Base-by-base conservation (phyloP, 169 alveolate species). In the Plasmodium sp. region DNA sequence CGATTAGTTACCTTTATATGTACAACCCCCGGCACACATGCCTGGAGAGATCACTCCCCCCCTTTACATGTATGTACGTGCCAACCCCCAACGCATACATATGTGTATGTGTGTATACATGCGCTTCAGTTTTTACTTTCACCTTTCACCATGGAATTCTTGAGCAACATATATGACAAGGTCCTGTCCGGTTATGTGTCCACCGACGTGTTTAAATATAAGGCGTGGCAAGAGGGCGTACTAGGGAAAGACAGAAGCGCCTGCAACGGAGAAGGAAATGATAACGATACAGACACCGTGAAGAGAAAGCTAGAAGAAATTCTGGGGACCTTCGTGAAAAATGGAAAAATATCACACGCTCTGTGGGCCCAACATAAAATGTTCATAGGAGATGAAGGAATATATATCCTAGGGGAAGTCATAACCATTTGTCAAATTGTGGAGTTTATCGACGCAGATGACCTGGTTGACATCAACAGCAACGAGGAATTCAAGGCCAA, bases 341-440 rank as follows among this genome's bases (percentile, higher is more conserved):
- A 86, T 77, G 93, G 93, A 27, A 86, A 86, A 86, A 48, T 86
- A 22, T 86, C 93, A 18, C 84, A 86, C 58, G 80, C 93, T 18
- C 41, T 86, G 33, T 86, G 93, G 93, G 83, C 62, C 41, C 73
- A 75, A 43, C 84, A 86, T 48, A 86, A 86, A 77, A 86, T 86
- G 83, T 86, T 86, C 72, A 86, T 86, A 86, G 93, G 93, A 18
- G 93, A 86, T 67, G 93, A 86, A 79, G 93, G 93, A 10, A 75
- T 86, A 48, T 86, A 77, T 86, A 56, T 86, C 34, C 48, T 86
- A 75, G 93, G 93, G 14, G 93, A 86, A 77, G 71, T 86, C 9
- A 43, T 86, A 86, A 86, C 93, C 33, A 86, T 86, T 12, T 86
- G 93, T 39, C 93, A 86, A 54, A 86, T 86, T 56, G 83, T 86